Evolutionary conservation across 108 stramenopile genomes (phyloP).

Genomic region (Craspedostauros australis): DNA sequence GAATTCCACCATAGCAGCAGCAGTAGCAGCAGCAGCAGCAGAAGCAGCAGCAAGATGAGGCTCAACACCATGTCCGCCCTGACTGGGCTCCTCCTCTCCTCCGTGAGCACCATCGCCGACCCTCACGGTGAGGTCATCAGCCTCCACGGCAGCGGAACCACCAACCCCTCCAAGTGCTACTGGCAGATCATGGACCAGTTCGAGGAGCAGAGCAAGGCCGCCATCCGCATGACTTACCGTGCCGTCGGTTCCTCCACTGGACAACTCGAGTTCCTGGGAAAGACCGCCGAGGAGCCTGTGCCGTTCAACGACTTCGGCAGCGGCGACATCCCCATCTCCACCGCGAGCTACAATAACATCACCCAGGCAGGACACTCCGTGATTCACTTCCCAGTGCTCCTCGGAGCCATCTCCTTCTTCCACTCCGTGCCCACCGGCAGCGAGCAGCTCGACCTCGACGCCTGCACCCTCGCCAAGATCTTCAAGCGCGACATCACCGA

Average conservation of each 20-base stretch:
- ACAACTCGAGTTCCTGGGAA: slow-evolving; percentile 66
- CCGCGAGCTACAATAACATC: slow-evolving; percentile 30
- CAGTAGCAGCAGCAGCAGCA: no score
- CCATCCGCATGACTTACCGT: slow-evolving; percentile 75
- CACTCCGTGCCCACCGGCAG: slow-evolving; percentile 59
- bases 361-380: slow-evolving; percentile 13
- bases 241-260: slow-evolving; percentile 81
- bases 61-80: no score
- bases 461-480: slow-evolving; percentile 69
- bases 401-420: slow-evolving; percentile 73
- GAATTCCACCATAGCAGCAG: no score
- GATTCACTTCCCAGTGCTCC: slow-evolving; percentile 70
- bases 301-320: slow-evolving; percentile 60
- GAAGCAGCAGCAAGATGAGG: no score
- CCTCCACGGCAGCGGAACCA: slow-evolving; percentile 80
- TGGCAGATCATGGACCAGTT: slow-evolving; percentile 73
- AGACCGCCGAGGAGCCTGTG: slow-evolving; percentile 8
- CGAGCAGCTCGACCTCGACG: slow-evolving; percentile 47
- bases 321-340: slow-evolving; percentile 72
- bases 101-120: no score
- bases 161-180: slow-evolving; percentile 83
- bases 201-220: slow-evolving; percentile 46
- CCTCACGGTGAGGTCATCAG: slow-evolving; percentile 28
- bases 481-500: slow-evolving; percentile 62
- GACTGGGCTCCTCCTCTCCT: no score